A percentile compares a stretch with the other conserved stretches of the same genome.
These are phyloP conservation scores for Beauveria bassiana DNA, from an alignment of 2,329 filamentous ascomycete species.

Conservation along the genomic window DNA sequence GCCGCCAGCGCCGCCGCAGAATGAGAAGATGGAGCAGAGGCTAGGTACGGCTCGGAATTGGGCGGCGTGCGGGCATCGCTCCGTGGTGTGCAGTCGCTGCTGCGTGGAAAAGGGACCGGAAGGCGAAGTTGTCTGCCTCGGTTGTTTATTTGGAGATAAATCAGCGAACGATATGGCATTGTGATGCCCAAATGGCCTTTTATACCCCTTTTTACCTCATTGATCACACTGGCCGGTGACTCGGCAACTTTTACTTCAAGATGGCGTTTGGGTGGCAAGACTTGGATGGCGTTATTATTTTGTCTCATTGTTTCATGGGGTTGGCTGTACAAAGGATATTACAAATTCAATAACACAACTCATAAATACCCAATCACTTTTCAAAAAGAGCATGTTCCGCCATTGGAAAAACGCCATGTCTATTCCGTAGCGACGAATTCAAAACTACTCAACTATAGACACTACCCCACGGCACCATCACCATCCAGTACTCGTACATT, in stretches of 20 bases:
- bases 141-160: constrained; percentile 45
- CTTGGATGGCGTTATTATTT: background rate
- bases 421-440: background rate
- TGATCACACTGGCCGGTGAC: background rate
- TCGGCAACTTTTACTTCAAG: background rate
- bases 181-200: background rate
- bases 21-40: constrained; percentile 8
- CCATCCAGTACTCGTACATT: constrained; percentile 27
- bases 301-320: background rate
- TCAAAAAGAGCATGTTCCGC: background rate
- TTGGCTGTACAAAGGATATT: background rate
- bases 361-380: background rate
- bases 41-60: constrained; percentile 24
- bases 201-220: background rate
- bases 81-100: constrained; percentile 58
- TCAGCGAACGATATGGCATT: constrained; percentile 15
- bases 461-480: constrained; percentile 16
- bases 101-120: constrained; percentile 58
- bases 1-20: background rate
- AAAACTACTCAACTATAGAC: background rate
- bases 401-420: background rate
- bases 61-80: constrained; percentile 36
- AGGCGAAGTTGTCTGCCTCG: constrained; percentile 59
- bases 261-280: background rate
- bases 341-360: background rate